Conservation (phyloP, 73 alveolate species). For the Stentor coeruleus region DNA sequence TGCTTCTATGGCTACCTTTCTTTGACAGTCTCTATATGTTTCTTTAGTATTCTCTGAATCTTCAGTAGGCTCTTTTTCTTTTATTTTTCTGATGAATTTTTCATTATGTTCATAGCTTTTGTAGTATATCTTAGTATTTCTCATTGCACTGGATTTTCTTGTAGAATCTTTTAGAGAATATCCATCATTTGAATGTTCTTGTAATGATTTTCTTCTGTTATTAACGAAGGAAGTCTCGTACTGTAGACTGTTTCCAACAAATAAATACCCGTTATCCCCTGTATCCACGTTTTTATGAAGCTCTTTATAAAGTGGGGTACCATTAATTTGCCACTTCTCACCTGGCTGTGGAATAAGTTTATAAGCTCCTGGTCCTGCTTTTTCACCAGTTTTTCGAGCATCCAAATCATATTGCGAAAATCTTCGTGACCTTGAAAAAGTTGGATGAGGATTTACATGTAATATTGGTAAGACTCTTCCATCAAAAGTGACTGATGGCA, state of each 20-base stretch:
- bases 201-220: too few species aligned
- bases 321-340: not conserved
- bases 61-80: too few species aligned
- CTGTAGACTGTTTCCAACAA: not conserved
- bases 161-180: too few species aligned
- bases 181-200: too few species aligned
- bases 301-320: not conserved
- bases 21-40: too few species aligned
- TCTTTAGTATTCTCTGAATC: too few species aligned
- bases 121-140: too few species aligned
- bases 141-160: too few species aligned
- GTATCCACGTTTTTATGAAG: not conserved
- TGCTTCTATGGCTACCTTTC: too few species aligned
- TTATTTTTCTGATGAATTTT: too few species aligned
- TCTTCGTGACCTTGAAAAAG: not conserved
- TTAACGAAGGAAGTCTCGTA: not conserved
- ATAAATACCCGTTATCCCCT: slow-evolving; percentile 6
- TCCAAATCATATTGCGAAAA: slow-evolving; percentile 3
- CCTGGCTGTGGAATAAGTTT: not conserved
- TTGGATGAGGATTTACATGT: not conserved
- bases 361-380: slow-evolving; percentile 18
- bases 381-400: not conserved
- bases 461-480: slow-evolving; percentile 8
- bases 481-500: slow-evolving; percentile 30
- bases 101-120: too few species aligned